Evolutionary conservation across 176 grass and related monocot species (phyloP).

Genomic region (Cocos nucifera): DNA sequence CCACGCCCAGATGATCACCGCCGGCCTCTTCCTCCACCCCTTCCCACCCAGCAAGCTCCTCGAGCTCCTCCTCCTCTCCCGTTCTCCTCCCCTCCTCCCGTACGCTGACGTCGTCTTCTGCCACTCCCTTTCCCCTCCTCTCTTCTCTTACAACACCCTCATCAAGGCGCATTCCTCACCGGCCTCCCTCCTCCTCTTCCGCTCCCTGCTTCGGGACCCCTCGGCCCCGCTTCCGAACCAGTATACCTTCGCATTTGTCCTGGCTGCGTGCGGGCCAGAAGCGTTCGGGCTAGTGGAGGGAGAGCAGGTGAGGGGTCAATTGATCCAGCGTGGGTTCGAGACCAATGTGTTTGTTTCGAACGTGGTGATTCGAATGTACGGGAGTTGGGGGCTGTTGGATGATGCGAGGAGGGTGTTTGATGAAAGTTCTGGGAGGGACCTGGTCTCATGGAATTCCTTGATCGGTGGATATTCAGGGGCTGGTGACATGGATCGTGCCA

Average conservation of each 20-base stretch:
- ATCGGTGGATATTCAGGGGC: neutral
- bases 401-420: conserved; percentile 4
- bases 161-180: conserved; percentile 11
- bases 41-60: conserved; percentile 18
- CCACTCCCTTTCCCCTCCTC: conserved; percentile 5
- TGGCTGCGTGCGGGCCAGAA: neutral
- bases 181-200: conserved; percentile 11
- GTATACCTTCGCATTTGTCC: conserved; percentile 16
- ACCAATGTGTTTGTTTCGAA: conserved; percentile 15
- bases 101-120: conserved; percentile 1
- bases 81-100: neutral
- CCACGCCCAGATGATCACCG: neutral
- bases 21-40: conserved; percentile 12
- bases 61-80: conserved; percentile 1
- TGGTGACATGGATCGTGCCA: neutral
- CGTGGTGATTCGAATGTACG: conserved; percentile 11
- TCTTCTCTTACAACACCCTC: conserved; percentile 19
- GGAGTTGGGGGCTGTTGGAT: neutral
- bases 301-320: conserved; percentile 14
- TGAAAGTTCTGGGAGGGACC: neutral
- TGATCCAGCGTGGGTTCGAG: conserved; percentile 3
- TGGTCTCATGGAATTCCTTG: conserved; percentile 15
- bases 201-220: conserved; percentile 5
- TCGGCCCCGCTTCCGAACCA: neutral
- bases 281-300: neutral